These are phyloP conservation scores for Globisporangium paddicum DNA, from an alignment of 352 stramenopile genomes.

Conservation along the genomic window DNA sequence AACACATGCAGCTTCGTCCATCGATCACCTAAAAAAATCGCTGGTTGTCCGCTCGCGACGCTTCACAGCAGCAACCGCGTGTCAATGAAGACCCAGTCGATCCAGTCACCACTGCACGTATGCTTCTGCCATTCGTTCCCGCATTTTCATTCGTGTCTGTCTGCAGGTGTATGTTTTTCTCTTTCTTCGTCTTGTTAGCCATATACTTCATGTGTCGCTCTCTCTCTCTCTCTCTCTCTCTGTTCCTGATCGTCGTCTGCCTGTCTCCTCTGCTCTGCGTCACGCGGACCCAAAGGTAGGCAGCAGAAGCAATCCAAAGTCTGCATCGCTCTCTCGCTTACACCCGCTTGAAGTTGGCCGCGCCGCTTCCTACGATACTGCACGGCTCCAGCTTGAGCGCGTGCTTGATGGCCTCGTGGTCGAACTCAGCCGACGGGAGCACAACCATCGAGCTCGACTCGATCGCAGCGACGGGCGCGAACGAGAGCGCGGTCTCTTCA, in stretches of 20 bases:
- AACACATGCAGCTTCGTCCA: too few relatives aligned
- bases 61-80: too few relatives aligned
- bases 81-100: too few relatives aligned
- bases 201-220: slow-evolving; percentile 6
- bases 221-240: not conserved
- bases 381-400: slow-evolving; percentile 73
- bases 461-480: slow-evolving; percentile 72
- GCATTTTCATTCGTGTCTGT: not conserved
- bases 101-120: not conserved
- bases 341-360: slow-evolving; percentile 80
- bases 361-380: slow-evolving; percentile 71
- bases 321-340: slow-evolving; percentile 24
- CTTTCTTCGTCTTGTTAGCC: slow-evolving; percentile 1
- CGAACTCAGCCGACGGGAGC: slow-evolving; percentile 66
- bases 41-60: too few relatives aligned
- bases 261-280: not conserved
- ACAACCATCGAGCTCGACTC: slow-evolving; percentile 72
- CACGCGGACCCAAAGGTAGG: not conserved
- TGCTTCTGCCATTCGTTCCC: not conserved
- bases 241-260: not conserved
- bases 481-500: slow-evolving; percentile 56
- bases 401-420: slow-evolving; percentile 63
- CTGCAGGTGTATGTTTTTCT: not conserved
- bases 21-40: too few relatives aligned
- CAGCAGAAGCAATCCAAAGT: not conserved